A percentile compares a stretch with the other conserved stretches of the same genome.
These are phyloP conservation scores for Ascochyta rabiei DNA, from an alignment of 2,329 filamentous ascomycete genomes.

Conservation along the genomic window DNA sequence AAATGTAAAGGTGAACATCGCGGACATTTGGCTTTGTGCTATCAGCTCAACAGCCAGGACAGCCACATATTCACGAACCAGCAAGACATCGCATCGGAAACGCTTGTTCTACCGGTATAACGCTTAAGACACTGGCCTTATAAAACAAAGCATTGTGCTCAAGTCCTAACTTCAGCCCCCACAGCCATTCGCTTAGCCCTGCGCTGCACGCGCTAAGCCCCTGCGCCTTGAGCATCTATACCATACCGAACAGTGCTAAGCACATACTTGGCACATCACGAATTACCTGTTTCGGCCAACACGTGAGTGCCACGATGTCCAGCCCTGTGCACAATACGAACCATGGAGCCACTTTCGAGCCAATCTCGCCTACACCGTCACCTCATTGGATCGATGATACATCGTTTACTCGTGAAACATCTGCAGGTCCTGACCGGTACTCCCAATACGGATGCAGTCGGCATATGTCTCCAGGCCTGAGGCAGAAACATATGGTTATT, in stretches of 20 bases:
- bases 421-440: conserved; percentile 20
- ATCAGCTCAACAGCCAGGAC: background rate
- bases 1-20: background rate
- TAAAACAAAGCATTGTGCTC: conserved; percentile 1
- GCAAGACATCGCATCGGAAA: background rate
- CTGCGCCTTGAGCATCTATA: conserved; percentile 10
- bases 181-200: conserved; percentile 22
- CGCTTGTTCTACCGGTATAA: background rate
- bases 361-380: conserved; percentile 11
- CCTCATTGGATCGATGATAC: conserved; percentile 20
- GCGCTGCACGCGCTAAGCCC: conserved; percentile 11
- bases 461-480: conserved; percentile 7
- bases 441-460: conserved; percentile 3
- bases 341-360: conserved; percentile 15
- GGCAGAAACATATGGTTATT: conserved; percentile 2
- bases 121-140: background rate
- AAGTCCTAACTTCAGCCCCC: conserved; percentile 1
- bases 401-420: conserved; percentile 11
- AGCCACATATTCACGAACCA: background rate
- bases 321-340: conserved; percentile 22
- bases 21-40: conserved; percentile 4
- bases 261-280: conserved; percentile 21
- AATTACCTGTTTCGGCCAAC: conserved; percentile 22
- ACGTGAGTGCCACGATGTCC: conserved; percentile 26
- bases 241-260: conserved; percentile 23